Evolutionary conservation across 2,329 filamentous ascomycete species (phyloP), one percentile per base, ranked within the genome.

Genomic region (Trichoderma guizhouense): DNA sequence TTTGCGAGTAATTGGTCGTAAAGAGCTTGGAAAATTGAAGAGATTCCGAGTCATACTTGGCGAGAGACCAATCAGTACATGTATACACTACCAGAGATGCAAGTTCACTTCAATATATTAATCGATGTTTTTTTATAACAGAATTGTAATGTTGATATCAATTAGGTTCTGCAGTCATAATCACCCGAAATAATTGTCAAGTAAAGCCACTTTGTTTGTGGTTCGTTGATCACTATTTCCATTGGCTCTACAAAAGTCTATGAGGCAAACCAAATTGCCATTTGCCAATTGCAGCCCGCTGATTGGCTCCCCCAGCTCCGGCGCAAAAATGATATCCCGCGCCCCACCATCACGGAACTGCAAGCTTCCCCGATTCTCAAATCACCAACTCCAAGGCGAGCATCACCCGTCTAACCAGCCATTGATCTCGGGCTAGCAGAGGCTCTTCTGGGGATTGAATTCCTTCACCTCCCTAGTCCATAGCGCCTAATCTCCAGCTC

Each of bases 361-460:
- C 76, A 77, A 79, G 79, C 78, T 79, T 58, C 72, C 78, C 77
- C 76, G 75, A 78, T 78, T 77, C 75, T 73, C 74, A 76, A 75
- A 73, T 73, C 78, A 79, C 77, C 75, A 63, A 74, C 75, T 75
- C 75, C 72, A 79, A 76, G 75, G 77, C 77, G 76, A 79, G 76
- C 77, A 76, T 58, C 64, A 28, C 64, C 69, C 55, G 72, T 67
- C 63, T 76, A 74, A 58, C 64, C 69, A 79, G 79, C 79, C 79
- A 79, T 80, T 79, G 80, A 81, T 75, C 76, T 75, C 76, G 79
- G 78, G 78, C 77, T 76, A 79, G 57, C 30, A 60, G 79, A 81
- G 80, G 79, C 76, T 78, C 77, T 76, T 67, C 74, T 74, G 77
- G 79, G 77, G 79, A 76, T 77, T 75, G 76, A 75, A 62, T 26